phyloP scores from a whole-genome alignment of 106 monocot genomes.

The Dendrobium officinale region DNA sequence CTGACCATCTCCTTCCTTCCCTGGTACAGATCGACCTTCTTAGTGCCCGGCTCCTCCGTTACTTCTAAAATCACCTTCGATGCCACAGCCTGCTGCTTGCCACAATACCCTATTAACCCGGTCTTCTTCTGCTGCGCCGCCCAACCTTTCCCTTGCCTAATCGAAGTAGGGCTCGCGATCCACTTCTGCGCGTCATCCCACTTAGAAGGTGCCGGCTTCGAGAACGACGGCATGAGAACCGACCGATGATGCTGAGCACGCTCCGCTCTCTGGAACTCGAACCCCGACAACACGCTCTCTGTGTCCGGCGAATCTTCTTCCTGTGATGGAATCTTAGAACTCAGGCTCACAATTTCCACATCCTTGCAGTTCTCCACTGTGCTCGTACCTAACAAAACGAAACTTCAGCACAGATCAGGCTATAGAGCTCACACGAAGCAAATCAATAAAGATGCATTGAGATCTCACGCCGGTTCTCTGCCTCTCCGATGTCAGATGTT shows the following conservation, averaged over 20 bases:
- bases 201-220: conserved; percentile 74
- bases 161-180: conserved; percentile 79
- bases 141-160: conserved; percentile 22
- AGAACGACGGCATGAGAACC: conserved; percentile 45
- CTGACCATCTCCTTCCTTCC: conserved; percentile 39
- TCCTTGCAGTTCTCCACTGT: conserved; percentile 32
- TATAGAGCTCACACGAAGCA: conserved; percentile 8
- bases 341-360: conserved; percentile 51
- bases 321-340: conserved; percentile 12
- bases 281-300: conserved; percentile 33
- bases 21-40: conserved; percentile 48
- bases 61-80: conserved; percentile 58
- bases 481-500: conserved; percentile 26
- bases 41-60: conserved; percentile 52
- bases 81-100: conserved; percentile 6
- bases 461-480: conserved; percentile 11
- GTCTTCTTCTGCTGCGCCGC: conserved; percentile 25
- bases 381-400: conserved; percentile 18
- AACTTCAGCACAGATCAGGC: background rate
- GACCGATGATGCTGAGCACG: conserved; percentile 24
- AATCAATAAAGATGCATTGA: background rate
- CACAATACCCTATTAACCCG: conserved; percentile 25
- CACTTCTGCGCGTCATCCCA: conserved; percentile 96
- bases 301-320: conserved; percentile 31
- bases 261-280: conserved; percentile 78